Conservation (phyloP, 805 yeast species). For the Yarrowia sp. region DNA sequence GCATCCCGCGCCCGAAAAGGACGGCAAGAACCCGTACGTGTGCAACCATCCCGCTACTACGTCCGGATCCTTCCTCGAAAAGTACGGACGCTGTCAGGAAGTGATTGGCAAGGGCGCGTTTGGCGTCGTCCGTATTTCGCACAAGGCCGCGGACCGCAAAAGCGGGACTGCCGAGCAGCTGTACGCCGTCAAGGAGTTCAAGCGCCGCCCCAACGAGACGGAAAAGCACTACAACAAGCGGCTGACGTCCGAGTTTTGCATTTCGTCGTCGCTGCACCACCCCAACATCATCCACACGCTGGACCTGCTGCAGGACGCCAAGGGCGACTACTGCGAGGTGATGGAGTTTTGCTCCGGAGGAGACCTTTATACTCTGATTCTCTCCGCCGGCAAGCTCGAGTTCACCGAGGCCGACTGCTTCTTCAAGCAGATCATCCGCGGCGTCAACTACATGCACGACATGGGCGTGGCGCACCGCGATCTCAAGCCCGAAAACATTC, state of each 20-base stretch:
- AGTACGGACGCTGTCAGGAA: conserved; percentile 93
- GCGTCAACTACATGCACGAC: conserved; percentile 79
- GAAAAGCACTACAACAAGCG: conserved; percentile 61
- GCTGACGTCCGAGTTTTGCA: conserved; percentile 86
- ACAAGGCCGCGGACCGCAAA: conserved; percentile 46
- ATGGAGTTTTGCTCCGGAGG: conserved; percentile 96
- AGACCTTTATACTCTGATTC: conserved; percentile 62
- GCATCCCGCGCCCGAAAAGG: conserved; percentile 17
- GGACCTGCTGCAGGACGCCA: conserved; percentile 73
- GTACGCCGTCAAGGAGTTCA: conserved; percentile 76
- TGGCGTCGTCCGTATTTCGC: conserved; percentile 89
- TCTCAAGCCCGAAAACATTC: conserved; percentile 81
- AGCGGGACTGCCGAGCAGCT: conserved; percentile 46
- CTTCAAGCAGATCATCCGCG: conserved; percentile 80
- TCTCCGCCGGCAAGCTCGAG: conserved; percentile 52
- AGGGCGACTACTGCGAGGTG: conserved; percentile 76
- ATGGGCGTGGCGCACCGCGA: conserved; percentile 96
- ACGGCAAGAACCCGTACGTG: conserved; percentile 24
- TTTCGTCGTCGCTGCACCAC: conserved; percentile 72
- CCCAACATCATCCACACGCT: conserved; percentile 73
- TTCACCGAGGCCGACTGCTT: conserved; percentile 81
- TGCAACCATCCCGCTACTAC: conserved; percentile 11
- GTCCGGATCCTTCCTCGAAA: conserved; percentile 65
- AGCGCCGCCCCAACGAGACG: conserved; percentile 58
- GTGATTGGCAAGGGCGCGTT: conserved; percentile 91